These are phyloP conservation scores for Apostasia ramifera DNA, from an alignment of 106 monocot species.

Conservation along the genomic window DNA sequence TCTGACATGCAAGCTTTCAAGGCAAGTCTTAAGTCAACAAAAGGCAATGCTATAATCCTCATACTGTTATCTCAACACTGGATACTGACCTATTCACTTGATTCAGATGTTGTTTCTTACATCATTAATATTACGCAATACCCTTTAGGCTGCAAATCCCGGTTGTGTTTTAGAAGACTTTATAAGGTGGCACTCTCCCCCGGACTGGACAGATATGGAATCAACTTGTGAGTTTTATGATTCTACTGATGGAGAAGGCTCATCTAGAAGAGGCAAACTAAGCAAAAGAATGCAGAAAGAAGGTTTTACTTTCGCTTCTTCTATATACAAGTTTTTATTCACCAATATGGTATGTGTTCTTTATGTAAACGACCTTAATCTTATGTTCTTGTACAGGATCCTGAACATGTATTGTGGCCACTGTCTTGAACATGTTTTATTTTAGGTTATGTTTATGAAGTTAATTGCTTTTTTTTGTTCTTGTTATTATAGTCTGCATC, in stretches of 20 bases:
- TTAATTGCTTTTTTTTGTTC: too few relatives aligned
- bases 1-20: slow-evolving; percentile 99
- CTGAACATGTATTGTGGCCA: too few relatives aligned
- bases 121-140: slow-evolving; percentile 1
- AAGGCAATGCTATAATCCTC: not conserved
- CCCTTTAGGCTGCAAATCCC: slow-evolving; percentile 85
- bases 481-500: too few relatives aligned
- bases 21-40: slow-evolving; percentile 37
- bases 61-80: not conserved
- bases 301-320: slow-evolving; percentile 32
- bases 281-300: slow-evolving; percentile 83
- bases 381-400: too few relatives aligned
- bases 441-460: too few relatives aligned
- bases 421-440: too few relatives aligned
- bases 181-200: slow-evolving; percentile 92
- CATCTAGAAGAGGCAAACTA: slow-evolving; percentile 53
- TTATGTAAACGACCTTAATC: too few relatives aligned
- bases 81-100: not conserved
- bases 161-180: slow-evolving; percentile 92
- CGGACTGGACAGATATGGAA: slow-evolving; percentile 69
- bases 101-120: not conserved
- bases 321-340: not conserved
- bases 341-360: too few relatives aligned
- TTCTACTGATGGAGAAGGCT: slow-evolving; percentile 44
- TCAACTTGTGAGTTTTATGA: slow-evolving; percentile 16